A percentile compares a stretch with the other conserved stretches of the same genome.
Evolutionary conservation across 257 asterid genomes (phyloP).

Genomic region (Knoxia roxburghii): DNA sequence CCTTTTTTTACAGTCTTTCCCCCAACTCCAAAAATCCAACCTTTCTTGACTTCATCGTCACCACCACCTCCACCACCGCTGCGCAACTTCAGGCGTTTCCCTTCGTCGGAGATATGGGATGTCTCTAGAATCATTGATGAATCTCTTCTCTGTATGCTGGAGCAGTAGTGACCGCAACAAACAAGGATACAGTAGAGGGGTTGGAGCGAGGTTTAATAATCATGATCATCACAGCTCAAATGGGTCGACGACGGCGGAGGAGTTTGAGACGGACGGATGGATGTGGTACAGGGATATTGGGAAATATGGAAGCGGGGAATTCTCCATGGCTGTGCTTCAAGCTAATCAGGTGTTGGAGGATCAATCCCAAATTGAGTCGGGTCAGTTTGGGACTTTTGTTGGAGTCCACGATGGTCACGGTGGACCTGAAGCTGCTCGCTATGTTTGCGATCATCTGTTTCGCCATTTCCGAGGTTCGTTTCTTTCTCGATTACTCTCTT

Average conservation of each 20-base stretch:
- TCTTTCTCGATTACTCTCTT: too few species aligned
- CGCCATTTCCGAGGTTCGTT: conserved; percentile 76
- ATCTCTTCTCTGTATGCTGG: conserved; percentile 30
- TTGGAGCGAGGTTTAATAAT: conserved; percentile 3
- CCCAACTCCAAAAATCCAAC: neutral
- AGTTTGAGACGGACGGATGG: conserved; percentile 50
- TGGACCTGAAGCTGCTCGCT: conserved; percentile 80
- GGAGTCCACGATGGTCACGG: conserved; percentile 94
- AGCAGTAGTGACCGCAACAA: conserved; percentile 17
- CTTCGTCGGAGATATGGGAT: conserved; percentile 30
- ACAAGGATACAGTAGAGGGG: conserved; percentile 17
- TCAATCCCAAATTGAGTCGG: conserved; percentile 89
- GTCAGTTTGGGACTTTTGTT: conserved; percentile 79
- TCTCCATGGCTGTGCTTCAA: conserved; percentile 87
- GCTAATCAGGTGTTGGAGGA: conserved; percentile 83
- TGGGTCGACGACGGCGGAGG: neutral
- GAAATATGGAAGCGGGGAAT: conserved; percentile 71
- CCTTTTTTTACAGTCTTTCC: too few species aligned
- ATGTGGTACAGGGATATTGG: conserved; percentile 74
- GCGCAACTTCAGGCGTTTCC: too few species aligned
- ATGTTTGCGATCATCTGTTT: conserved; percentile 65
- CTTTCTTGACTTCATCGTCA: neutral
- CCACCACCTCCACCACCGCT: too few species aligned
- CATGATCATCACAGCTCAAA: conserved; percentile 11
- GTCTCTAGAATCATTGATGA: conserved; percentile 23